phyloP scores from a whole-genome alignment of 306 rosid species.

The Quercus aquifolioides region DNA sequence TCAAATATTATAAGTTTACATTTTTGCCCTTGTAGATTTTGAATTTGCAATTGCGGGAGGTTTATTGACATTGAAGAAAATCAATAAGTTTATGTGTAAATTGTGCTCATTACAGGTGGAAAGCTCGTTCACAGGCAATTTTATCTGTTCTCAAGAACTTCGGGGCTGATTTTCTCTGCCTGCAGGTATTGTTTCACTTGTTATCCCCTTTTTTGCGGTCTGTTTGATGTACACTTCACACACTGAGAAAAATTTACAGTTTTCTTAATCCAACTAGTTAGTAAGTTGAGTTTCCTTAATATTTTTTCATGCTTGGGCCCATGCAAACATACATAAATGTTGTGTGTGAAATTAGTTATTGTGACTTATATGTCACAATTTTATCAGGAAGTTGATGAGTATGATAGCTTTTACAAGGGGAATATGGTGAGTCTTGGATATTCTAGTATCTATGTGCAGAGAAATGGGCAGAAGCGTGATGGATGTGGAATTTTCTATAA shows the following conservation, averaged over 20 bases:
- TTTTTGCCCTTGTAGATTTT: not conserved
- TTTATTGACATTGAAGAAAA: slow-evolving; percentile 1
- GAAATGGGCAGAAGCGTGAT: slow-evolving; percentile 88
- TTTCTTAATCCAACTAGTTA: not conserved
- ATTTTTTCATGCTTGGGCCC: not conserved
- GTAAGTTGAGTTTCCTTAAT: not conserved
- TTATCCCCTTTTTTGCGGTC: not conserved
- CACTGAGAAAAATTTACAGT: not conserved
- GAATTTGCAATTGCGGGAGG: slow-evolving; percentile 7
- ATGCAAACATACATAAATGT: not conserved
- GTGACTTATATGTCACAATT: not conserved
- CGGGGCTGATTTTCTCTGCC: slow-evolving; percentile 82
- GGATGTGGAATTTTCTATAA: slow-evolving; percentile 89
- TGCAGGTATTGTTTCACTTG: slow-evolving; percentile 49
- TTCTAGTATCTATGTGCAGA: slow-evolving; percentile 76
- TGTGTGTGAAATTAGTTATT: not conserved
- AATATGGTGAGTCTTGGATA: slow-evolving; percentile 60
- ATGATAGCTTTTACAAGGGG: slow-evolving; percentile 70
- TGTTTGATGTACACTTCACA: not conserved
- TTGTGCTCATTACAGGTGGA: slow-evolving; percentile 62
- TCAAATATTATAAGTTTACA: not conserved
- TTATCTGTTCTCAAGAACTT: slow-evolving; percentile 56
- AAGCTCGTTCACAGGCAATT: slow-evolving; percentile 71
- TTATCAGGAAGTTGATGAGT: slow-evolving; percentile 88
- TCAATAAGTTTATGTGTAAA: not conserved